These are phyloP conservation scores for Candida pini DNA, from an alignment of 805 yeast genomes.

Conservation along the genomic window DNA sequence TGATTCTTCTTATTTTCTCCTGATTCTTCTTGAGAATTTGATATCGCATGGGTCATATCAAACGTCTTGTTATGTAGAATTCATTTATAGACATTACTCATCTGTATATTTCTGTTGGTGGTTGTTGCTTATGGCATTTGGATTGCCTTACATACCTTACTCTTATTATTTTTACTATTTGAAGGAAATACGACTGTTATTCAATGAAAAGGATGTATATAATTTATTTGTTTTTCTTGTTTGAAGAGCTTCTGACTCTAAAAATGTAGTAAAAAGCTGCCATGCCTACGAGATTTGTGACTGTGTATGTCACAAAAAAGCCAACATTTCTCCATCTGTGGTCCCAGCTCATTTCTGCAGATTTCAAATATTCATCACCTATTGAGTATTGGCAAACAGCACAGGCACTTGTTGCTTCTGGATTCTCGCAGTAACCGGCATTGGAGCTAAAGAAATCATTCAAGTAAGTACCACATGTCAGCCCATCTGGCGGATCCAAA, in stretches of 20 bases:
- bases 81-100: too few relatives aligned
- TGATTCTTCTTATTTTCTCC: too few relatives aligned
- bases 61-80: too few relatives aligned
- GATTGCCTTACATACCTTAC: too few relatives aligned
- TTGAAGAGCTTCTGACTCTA: slow-evolving; percentile 31
- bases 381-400: slow-evolving; percentile 40
- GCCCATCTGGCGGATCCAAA: slow-evolving; percentile 52
- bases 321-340: slow-evolving; percentile 66
- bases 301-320: slow-evolving; percentile 49
- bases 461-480: slow-evolving; percentile 56
- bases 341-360: slow-evolving; percentile 38
- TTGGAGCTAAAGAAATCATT: slow-evolving; percentile 32
- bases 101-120: too few relatives aligned
- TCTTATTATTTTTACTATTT: background rate
- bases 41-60: too few relatives aligned
- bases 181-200: background rate
- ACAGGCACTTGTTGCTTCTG: slow-evolving; percentile 41
- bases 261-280: slow-evolving; percentile 30
- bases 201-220: too few relatives aligned
- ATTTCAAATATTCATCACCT: slow-evolving; percentile 40
- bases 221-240: too few relatives aligned
- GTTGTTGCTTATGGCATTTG: too few relatives aligned
- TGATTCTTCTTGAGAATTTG: too few relatives aligned
- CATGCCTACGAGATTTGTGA: slow-evolving; percentile 45
- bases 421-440: slow-evolving; percentile 55